These are phyloP conservation scores for Podila epigama DNA, from an alignment of 192 early-diverging fungal species.

Conservation along the genomic window DNA sequence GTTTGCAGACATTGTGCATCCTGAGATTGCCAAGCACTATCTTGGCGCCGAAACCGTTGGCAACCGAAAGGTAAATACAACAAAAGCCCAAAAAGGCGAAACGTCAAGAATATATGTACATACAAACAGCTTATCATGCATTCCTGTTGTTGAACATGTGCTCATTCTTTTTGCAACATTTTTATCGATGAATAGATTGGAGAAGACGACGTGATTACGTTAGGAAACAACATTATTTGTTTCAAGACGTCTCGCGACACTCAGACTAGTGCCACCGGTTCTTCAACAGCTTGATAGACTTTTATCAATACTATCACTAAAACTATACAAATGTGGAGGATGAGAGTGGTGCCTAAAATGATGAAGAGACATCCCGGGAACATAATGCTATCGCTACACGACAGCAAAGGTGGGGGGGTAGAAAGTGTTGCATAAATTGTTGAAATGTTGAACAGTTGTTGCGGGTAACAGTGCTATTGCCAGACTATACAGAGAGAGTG, in stretches of 20 bases:
- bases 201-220: constrained; percentile 67
- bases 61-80: constrained; percentile 70
- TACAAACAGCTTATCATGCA: not conserved
- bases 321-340: no score
- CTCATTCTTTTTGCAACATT: not conserved
- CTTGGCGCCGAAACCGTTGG: constrained; percentile 82
- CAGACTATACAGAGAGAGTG: not conserved
- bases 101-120: not conserved
- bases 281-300: no score
- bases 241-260: constrained; percentile 67
- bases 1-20: constrained; percentile 76
- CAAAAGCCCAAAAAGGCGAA: no score
- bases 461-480: not conserved
- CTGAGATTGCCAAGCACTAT: constrained; percentile 70
- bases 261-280: constrained; percentile 13
- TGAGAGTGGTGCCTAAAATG: no score
- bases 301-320: no score
- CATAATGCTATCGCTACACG: no score
- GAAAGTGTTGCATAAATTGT: no score
- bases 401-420: no score
- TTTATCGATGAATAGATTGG: constrained; percentile 53
- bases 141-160: not conserved
- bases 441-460: no score
- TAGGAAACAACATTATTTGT: constrained; percentile 67
- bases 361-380: no score